Base-by-base conservation (phyloP, 148 eudicot genomes). In the Cornus controversa region DNA sequence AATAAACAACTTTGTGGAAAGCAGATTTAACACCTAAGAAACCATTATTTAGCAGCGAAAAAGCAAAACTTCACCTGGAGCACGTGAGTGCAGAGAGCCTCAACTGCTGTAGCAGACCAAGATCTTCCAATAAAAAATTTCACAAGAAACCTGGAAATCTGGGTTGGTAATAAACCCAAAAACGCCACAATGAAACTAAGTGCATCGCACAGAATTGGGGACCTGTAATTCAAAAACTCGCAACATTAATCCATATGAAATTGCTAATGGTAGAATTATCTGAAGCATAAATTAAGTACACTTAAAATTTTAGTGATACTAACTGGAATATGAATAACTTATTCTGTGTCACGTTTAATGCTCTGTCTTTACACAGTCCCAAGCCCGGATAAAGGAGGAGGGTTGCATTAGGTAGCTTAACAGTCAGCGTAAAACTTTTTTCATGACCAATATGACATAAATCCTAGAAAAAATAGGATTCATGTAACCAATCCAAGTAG, bases 101-200 rank as follows among this genome's bases (percentile, higher is more conserved):
- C 90, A 77, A 94, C 77, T 28, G 96, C 97, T 74, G 88, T 76
- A 65, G 87, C 67, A 78, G 93, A 90, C 97, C 98, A 94, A 36
- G 93, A 83, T 69, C 73, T 90, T 47, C 96, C 98, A 20, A 94
- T 15, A 31, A 88, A 87, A 68, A 74, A 86, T 84, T 75, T 87
- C 80, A 88, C 92, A 67, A 94, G 74, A 82, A 84, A 86, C 68
- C 81, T 83, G 65, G 92, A 86, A 67, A 75, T 79, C 76, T 54
- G 75, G 66, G 71, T 74, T 70, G 98, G 98, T 57, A 93, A 75
- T 40, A 82, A 37, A 18, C 94, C 96, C 76, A 90, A 71, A 64
- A 90, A 62, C 63, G 90, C 92, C 64, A 86, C 90, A 5, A 82
- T 75, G 10, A 78, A 87, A 89, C 97, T 90, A 57, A 82, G 79